Evolutionary conservation across 1,284 basidiomycete genomes (phyloP), one percentile per base, ranked within the genome.

Genomic region (Pisolithus thermaeus): DNA sequence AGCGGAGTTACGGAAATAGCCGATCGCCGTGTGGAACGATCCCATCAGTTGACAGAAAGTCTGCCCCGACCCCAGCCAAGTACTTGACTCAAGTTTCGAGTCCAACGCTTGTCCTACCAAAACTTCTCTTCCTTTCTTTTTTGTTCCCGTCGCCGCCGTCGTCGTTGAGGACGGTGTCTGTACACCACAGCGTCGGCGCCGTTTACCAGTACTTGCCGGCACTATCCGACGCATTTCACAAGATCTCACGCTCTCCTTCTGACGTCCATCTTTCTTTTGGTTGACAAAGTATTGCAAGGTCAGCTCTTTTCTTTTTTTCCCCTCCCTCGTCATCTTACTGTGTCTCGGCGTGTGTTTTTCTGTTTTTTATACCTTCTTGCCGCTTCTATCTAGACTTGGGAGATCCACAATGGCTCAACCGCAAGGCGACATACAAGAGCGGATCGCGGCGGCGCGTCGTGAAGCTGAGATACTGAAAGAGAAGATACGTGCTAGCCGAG

Each of bases 391-490:
- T 49, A 45, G 39, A 52, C 38, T 30, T 45, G 7, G 25, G 20
- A 61, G 59, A 52, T 36, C 38, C 56, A 54, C 50, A 62, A 90
- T 90, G 87, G 84, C 87, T 63, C 86, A 89, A 76, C 78, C 77
- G 51, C 84, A 86, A 72, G 81, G 84, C 67, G 92, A 95, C 68
- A 92, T 95, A 61, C 92, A 94, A 70, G 92, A 95, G 74, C 76
- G 90, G 67, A 98, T 99, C 70, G 92, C 94, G 51, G 92, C 94
- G 47, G 96, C 96, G 53, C 86, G 96, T 65, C 83, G 95, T 67
- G 95, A 98, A 73, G 93, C 94, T 38, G 96, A 99, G 71, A 88
- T 83, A 65, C 73, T 98, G 74, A 98, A 97, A 76, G 95, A 97
- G 79, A 95, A 94, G 83, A 97, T 98, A 68, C 80, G 93, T 59